Evolutionary conservation across 1,139 yeast species (phyloP), one percentile per base, ranked within the genome.

Genomic region (Sugiyamaella neomexicana): DNA sequence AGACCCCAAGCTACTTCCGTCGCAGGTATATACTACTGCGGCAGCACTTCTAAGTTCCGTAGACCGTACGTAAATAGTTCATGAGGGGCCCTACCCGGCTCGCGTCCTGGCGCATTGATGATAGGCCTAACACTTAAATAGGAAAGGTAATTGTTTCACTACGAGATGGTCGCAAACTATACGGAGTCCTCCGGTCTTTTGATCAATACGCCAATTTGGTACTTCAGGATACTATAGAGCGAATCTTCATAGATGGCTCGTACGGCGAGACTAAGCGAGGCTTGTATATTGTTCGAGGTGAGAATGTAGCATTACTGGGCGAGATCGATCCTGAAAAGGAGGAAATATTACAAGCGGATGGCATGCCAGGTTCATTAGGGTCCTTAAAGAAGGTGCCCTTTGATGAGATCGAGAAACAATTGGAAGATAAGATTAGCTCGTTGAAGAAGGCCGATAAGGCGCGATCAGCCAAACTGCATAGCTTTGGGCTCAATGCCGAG

Each of bases 131-230:
- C 53, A 32, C 50, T 53, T 45, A 3, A 42, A 41, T 50, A 75
- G 79, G 76, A 70, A 85, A 85, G 65, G 86, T 89, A 40, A 85
- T 89, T 64, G 96, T 90, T 7, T 79, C 89, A 48, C 77, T 93
- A 62, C 85, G 97, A 68, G 99, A 91, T 68, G 98, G 98, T 36
- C 80, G 95, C 63, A 84, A 85, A 63, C 75, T 93, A 41, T 86
- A 89, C 70, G 99, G 99, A 32, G 89, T 91, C 29, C 77, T 93
- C 63, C 81, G 99, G 71, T 90, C 98, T 1, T 93, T 93, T 71
- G 99, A 93, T 73, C 98, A 93, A 70, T 93, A 86, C 71, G 86
- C 97, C 58, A 93, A 93, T 72, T 77, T 93, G 67, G 96, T 93
- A 42, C 76, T 93, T 60, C 98, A 95, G 71, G 96, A 91, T 68